Base-by-base conservation (phyloP, 2,329 filamentous ascomycete genomes). In the Xylariaceae sp. region DNA sequence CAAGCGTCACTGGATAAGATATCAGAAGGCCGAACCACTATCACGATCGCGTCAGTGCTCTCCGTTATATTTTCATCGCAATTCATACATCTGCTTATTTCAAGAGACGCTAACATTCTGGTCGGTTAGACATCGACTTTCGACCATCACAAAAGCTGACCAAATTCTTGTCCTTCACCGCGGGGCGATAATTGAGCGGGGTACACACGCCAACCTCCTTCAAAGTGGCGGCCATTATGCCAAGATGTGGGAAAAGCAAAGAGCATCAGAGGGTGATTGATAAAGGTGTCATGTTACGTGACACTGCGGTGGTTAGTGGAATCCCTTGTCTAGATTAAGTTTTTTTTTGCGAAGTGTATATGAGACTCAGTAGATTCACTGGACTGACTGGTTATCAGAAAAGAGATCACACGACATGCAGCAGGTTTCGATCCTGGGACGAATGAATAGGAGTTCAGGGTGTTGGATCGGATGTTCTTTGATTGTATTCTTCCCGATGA, bases 111-210 rank as follows among this genome's bases (percentile, higher is more conserved):
- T 7, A 7, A 24, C 11, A 6, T 4, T 7, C 38, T 47, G 30
- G 45, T 36, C 15, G 3, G 2, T 28, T 31, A 72, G 69, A 1
- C 75, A 78, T 50, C 66, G 75, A 8, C 61, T 79, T 9, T 77
- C 75, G 1, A 80, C 76, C 2, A 73, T 80, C 41, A 69, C 69
- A 9, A 68, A 65, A 26, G 71, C 73, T 1, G 71, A 77, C 43
- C 67, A 70, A 40, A 75, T 78, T 34, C 50, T 77, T 7, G 74
- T 77, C 2, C 65, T 78, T 9, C 62, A 72, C 39, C 61, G 70
- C 34, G 74, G 74, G 5, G 60, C 63, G 31, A 65, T 78, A 9
- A 62, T 67, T 4, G 73, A 78, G 51, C 59, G 63, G 18, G 74
- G 74, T 11, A 68, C 65, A 3, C 74, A 77, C 43, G 51, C 57